phyloP scores from a whole-genome alignment of 2,329 filamentous ascomycete species.

The Fusarium sarcochroum region DNA sequence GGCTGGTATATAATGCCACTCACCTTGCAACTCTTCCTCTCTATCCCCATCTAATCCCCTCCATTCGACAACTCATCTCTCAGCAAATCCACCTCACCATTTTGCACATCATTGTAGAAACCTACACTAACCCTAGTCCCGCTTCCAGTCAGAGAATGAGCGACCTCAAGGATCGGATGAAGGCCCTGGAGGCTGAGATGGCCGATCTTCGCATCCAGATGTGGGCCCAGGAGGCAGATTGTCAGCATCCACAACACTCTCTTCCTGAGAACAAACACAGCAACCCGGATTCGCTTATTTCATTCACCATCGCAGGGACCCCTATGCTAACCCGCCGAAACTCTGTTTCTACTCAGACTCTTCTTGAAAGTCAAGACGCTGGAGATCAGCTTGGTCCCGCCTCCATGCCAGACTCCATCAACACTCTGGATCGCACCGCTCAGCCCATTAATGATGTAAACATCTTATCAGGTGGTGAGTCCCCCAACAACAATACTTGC shows the following conservation, averaged over 20 bases:
- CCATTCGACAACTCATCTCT: too few relatives aligned
- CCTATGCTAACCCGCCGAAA: too few relatives aligned
- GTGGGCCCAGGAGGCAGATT: neutral
- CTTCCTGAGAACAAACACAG: neutral
- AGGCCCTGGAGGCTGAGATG: neutral
- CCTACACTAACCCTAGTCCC: neutral
- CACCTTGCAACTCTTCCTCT: too few relatives aligned
- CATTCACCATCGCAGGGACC: neutral
- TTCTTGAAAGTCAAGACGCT: too few relatives aligned
- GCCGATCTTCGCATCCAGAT: neutral
- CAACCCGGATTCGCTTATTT: neutral
- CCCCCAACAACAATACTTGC: neutral
- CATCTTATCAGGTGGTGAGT: neutral
- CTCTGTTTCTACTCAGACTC: too few relatives aligned
- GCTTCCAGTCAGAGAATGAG: neutral
- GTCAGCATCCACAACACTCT: neutral
- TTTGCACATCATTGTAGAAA: too few relatives aligned
- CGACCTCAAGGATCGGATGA: neutral
- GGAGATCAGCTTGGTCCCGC: too few relatives aligned
- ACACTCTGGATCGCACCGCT: neutral
- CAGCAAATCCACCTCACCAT: too few relatives aligned
- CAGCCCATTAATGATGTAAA: neutral
- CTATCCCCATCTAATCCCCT: too few relatives aligned
- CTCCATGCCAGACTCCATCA: too few relatives aligned
- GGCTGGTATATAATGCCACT: too few relatives aligned